Conservation (phyloP, 768 basidiomycete species). For the Rubroboletus satanas region DNA sequence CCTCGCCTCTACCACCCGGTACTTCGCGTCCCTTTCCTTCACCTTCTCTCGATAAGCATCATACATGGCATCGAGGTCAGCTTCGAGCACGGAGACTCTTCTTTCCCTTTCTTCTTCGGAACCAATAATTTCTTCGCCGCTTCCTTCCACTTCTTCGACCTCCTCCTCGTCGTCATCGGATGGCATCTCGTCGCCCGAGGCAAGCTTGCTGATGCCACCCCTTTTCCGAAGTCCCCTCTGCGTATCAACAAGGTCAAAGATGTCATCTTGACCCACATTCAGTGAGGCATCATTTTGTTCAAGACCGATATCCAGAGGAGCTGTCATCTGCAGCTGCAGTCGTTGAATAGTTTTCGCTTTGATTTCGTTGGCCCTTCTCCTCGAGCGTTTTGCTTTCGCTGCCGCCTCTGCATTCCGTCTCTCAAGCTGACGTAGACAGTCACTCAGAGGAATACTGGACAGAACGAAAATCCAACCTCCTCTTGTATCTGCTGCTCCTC, state of each 20-base stretch:
- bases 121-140: slow-evolving; percentile 46
- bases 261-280: slow-evolving; percentile 72
- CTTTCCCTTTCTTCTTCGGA: slow-evolving; percentile 68
- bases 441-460: not conserved
- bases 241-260: slow-evolving; percentile 78
- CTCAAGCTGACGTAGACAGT: slow-evolving; percentile 56
- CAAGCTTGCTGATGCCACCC: slow-evolving; percentile 37
- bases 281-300: slow-evolving; percentile 77
- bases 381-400: slow-evolving; percentile 72
- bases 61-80: slow-evolving; percentile 86
- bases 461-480: slow-evolving; percentile 52
- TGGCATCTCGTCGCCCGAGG: slow-evolving; percentile 41
- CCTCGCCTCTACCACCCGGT: slow-evolving; percentile 75
- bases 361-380: slow-evolving; percentile 83
- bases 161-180: slow-evolving; percentile 47
- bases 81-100: slow-evolving; percentile 65
- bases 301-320: slow-evolving; percentile 93
- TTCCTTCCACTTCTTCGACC: slow-evolving; percentile 23
- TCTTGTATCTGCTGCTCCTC: slow-evolving; percentile 88
- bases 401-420: slow-evolving; percentile 74
- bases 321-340: slow-evolving; percentile 96
- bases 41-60: slow-evolving; percentile 78
- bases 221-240: slow-evolving; percentile 44
- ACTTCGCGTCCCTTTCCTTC: slow-evolving; percentile 83
- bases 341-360: slow-evolving; percentile 85